Conservation (phyloP, 495 filamentous ascomycete species). For the Xylaria venustula region DNA sequence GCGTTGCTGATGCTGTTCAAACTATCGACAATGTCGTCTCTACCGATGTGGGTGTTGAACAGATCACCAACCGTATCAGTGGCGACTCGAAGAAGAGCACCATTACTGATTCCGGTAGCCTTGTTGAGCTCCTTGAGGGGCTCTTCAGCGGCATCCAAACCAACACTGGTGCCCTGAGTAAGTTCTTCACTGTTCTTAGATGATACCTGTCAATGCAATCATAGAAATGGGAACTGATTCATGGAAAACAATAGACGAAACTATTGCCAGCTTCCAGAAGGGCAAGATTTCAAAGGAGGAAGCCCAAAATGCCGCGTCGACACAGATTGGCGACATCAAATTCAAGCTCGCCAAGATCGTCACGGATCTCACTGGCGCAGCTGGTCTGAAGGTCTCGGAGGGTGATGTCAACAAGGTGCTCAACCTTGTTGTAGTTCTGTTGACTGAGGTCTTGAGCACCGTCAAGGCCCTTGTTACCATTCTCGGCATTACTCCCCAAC, state of each 20-base stretch:
- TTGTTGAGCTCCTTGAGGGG: neutral
- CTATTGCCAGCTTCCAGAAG: conserved; percentile 2
- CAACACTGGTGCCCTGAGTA: conserved; percentile 3
- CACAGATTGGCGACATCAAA: neutral
- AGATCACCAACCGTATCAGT: neutral
- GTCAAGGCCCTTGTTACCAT: conserved; percentile 1
- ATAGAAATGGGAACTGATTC: neutral
- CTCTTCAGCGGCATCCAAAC: neutral
- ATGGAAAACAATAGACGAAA: neutral
- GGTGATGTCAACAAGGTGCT: conserved; percentile 4
- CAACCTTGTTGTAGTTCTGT: neutral
- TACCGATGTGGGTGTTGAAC: neutral
- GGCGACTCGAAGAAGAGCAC: neutral
- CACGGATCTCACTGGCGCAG: neutral
- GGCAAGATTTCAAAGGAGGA: conserved; percentile 1
- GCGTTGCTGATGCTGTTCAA: neutral
- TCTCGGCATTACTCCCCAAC: conserved; percentile 1
- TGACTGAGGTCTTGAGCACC: conserved; percentile 1
- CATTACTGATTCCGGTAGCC: neutral
- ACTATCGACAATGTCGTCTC: neutral
- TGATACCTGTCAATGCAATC: neutral
- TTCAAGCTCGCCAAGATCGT: neutral
- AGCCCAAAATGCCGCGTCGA: neutral
- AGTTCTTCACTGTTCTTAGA: neutral
- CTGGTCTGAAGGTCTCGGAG: neutral